These are phyloP conservation scores for Daldinia concentrica DNA, from an alignment of 495 filamentous ascomycete species.

Conservation along the genomic window DNA sequence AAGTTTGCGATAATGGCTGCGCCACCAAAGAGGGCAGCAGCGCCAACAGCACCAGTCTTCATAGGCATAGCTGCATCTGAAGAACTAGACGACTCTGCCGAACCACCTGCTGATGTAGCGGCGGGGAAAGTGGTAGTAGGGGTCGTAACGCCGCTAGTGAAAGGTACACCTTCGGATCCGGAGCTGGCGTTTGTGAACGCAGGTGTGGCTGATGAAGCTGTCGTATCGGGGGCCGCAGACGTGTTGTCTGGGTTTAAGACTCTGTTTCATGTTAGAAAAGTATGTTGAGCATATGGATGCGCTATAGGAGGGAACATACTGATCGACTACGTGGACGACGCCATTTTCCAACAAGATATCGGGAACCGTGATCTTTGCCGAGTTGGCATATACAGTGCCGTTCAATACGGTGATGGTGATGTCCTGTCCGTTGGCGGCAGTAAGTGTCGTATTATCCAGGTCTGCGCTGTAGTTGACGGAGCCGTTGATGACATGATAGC, in stretches of 20 bases:
- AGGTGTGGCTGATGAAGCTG: constrained; percentile 54
- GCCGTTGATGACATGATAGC: constrained; percentile 67
- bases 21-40: constrained; percentile 52
- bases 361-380: constrained; percentile 62
- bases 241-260: constrained; percentile 69
- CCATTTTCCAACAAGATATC: constrained; percentile 73
- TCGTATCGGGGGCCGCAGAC: constrained; percentile 55
- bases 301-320: constrained; percentile 43
- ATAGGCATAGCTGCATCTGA: constrained; percentile 38
- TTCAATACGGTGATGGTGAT: constrained; percentile 62
- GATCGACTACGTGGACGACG: constrained; percentile 73
- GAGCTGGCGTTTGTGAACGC: constrained; percentile 63
- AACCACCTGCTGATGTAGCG: constrained; percentile 41
- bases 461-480: constrained; percentile 61
- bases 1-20: constrained; percentile 42
- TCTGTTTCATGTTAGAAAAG: constrained; percentile 44
- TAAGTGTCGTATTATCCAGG: constrained; percentile 55
- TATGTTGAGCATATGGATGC: not conserved
- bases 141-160: constrained; percentile 54
- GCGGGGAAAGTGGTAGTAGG: constrained; percentile 49
- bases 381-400: constrained; percentile 57
- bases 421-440: constrained; percentile 56
- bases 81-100: constrained; percentile 12
- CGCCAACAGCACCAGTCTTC: constrained; percentile 45
- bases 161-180: constrained; percentile 53